A percentile compares a stretch with the other conserved stretches of the same genome.
Evolutionary conservation across 441 rosid genomes (phyloP).

Genomic region (Jatropha multifida): DNA sequence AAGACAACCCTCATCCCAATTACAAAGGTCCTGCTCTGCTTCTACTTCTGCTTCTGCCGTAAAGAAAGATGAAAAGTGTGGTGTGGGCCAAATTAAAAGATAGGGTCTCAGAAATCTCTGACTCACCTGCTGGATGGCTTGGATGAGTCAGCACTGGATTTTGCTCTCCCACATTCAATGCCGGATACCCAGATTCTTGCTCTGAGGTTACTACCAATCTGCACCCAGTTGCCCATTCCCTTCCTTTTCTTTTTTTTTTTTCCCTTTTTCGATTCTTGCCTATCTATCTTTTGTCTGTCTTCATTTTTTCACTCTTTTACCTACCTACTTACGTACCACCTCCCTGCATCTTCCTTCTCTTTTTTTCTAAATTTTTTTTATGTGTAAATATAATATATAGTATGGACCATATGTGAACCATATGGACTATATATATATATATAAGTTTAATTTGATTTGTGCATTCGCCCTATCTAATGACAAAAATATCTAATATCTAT

Average conservation of each 20-base stretch:
- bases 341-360: too few species aligned
- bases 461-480: too few species aligned
- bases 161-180: conserved; percentile 18
- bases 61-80: not conserved
- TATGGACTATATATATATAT: not conserved
- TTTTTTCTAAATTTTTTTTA: too few species aligned
- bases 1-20: conserved; percentile 19
- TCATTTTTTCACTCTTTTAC: not conserved
- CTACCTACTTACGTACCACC: not conserved
- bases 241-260: not conserved
- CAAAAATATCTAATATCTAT: not conserved
- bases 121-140: conserved; percentile 24
- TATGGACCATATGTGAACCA: conserved; percentile 15
- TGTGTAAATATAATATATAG: too few species aligned
- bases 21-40: not conserved
- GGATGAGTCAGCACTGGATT: too few species aligned
- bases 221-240: conserved; percentile 3
- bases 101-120: not conserved
- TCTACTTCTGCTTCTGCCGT: conserved; percentile 6
- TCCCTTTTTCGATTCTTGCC: not conserved
- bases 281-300: not conserved
- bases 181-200: too few species aligned
- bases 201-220: too few species aligned
- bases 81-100: too few species aligned
- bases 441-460: too few species aligned